Percentiles rank a stretch among this genome's conserved stretches.
Conservation (phyloP, 305 asterid species). For the Ilex paraguariensis region DNA sequence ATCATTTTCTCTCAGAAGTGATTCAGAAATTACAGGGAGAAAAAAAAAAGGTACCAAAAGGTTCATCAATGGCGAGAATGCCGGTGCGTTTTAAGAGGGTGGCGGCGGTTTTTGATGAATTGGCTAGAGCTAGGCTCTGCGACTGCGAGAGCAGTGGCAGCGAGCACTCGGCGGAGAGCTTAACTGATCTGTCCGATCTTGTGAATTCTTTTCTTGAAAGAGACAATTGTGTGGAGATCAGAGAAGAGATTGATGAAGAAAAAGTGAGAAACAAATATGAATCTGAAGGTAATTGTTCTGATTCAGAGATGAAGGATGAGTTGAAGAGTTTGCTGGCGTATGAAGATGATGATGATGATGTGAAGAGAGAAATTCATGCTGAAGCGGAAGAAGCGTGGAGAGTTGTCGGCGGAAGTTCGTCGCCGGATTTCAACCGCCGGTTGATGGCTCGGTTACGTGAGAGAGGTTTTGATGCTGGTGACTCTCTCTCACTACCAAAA, state of each 20-base stretch:
- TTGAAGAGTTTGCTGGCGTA: slow-evolving; percentile 27
- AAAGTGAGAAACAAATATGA: slow-evolving; percentile 9
- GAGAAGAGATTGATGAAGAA: slow-evolving; percentile 12
- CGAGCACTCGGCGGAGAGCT: slow-evolving; percentile 53
- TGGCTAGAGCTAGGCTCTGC: slow-evolving; percentile 39
- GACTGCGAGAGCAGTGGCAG: slow-evolving; percentile 90
- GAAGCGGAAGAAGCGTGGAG: slow-evolving; percentile 36
- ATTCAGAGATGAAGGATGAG: slow-evolving; percentile 26
- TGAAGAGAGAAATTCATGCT: slow-evolving; percentile 16
- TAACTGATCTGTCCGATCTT: slow-evolving; percentile 48
- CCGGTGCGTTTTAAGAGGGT: slow-evolving; percentile 52
- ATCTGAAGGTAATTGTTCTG: slow-evolving; percentile 13
- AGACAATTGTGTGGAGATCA: slow-evolving; percentile 12
- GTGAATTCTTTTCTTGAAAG: slow-evolving; percentile 72
- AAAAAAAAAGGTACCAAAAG: not conserved
- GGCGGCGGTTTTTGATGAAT: slow-evolving; percentile 64
- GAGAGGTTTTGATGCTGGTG: slow-evolving; percentile 78
- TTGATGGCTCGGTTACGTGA: slow-evolving; percentile 60
- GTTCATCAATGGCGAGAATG: slow-evolving; percentile 29
- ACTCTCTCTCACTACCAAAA: slow-evolving; percentile 4
- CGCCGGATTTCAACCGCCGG: slow-evolving; percentile 54
- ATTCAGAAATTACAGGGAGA: not conserved
- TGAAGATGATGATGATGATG: slow-evolving; percentile 12
- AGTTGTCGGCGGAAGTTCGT: slow-evolving; percentile 20
- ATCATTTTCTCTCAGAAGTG: slow-evolving; percentile 15